phyloP scores from a whole-genome alignment of 768 basidiomycete species.

The Mycena epipterygia region DNA sequence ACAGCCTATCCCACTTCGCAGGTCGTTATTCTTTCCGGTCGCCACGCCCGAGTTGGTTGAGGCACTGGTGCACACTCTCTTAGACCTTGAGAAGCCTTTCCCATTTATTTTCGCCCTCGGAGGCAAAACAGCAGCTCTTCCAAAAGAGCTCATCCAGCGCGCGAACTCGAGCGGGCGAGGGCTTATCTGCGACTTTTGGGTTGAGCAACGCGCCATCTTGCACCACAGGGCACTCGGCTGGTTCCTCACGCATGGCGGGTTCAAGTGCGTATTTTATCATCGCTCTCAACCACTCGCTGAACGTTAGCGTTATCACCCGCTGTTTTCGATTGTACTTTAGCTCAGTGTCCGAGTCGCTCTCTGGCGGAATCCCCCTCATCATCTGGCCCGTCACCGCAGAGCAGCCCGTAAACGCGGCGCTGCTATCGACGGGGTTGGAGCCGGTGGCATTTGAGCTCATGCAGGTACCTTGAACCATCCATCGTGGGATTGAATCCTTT shows the following conservation, averaged over 20 bases:
- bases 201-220: no score
- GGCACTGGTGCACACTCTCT: constrained; percentile 10
- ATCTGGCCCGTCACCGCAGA: neutral
- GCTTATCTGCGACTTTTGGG: neutral
- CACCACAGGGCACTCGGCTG: no score
- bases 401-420: neutral
- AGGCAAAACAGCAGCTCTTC: neutral
- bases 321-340: neutral
- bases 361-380: constrained; percentile 1
- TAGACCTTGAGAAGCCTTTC: constrained; percentile 5
- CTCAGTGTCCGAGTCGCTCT: neutral
- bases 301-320: no score
- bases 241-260: no score
- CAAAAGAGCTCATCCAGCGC: neutral
- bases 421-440: neutral
- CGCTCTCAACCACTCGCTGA: neutral
- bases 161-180: constrained; percentile 14
- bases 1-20: neutral
- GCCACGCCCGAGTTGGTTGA: constrained; percentile 4
- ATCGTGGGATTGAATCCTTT: neutral
- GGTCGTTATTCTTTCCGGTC: constrained; percentile 2
- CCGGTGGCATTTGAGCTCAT: neutral
- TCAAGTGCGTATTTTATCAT: neutral
- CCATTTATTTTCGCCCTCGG: constrained; percentile 21
- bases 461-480: neutral